Evolutionary conservation across 805 yeast species (phyloP).

Genomic region (Lachancea quebecensis): DNA sequence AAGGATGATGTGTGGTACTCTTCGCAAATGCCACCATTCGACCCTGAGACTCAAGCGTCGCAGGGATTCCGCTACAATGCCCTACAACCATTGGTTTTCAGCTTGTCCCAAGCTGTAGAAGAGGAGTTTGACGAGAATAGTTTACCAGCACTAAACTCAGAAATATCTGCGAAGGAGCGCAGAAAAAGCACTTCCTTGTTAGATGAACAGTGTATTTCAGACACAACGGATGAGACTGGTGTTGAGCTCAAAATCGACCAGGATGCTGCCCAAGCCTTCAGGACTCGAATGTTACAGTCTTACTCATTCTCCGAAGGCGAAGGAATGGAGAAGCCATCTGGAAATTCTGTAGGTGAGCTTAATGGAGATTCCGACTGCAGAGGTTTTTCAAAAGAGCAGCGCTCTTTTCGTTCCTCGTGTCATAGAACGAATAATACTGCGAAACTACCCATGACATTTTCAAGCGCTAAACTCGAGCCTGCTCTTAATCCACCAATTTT

Average conservation of each 20-base stretch:
- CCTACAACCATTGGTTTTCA: slow-evolving; percentile 2
- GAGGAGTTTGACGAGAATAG: background rate
- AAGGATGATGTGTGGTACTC: slow-evolving; percentile 8
- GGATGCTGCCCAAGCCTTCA: background rate
- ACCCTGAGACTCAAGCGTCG: background rate
- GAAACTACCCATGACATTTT: too few species aligned
- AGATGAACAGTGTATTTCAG: slow-evolving; percentile 2
- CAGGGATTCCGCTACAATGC: background rate
- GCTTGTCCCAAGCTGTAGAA: slow-evolving; percentile 4
- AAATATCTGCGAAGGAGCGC: background rate
- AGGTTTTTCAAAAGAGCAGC: too few species aligned
- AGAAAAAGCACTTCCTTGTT: background rate
- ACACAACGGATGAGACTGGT: slow-evolving; percentile 3
- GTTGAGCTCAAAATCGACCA: slow-evolving; percentile 2
- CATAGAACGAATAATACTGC: too few species aligned
- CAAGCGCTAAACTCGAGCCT: background rate
- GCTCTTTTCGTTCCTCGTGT: too few species aligned
- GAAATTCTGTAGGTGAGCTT: background rate
- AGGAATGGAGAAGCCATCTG: background rate
- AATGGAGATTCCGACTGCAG: too few species aligned
- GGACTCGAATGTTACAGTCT: background rate
- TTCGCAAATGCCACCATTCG: slow-evolving; percentile 9
- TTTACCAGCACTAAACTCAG: background rate
- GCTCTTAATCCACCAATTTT: background rate
- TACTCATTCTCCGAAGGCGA: background rate